These are phyloP conservation scores for Brassica balearica DNA, from an alignment of 441 rosid genomes.

Conservation along the genomic window DNA sequence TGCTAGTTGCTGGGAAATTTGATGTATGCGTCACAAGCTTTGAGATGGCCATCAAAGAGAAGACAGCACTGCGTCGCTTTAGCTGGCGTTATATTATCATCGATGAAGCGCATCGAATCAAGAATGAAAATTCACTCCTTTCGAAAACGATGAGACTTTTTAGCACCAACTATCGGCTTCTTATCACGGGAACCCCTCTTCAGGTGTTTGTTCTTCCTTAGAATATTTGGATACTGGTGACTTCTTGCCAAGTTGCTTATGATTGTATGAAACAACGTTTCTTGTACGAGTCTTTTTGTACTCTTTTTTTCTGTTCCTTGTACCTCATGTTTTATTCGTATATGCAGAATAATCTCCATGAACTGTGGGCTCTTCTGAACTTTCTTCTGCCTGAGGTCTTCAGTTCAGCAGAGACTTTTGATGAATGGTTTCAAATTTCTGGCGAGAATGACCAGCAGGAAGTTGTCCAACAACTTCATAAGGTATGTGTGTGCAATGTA, in stretches of 20 bases:
- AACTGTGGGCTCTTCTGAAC: conserved; percentile 98
- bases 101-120: conserved; percentile 98
- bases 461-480: conserved; percentile 99
- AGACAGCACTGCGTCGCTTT: conserved; percentile 86
- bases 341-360: conserved; percentile 99
- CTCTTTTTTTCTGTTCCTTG: not conserved
- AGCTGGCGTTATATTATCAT: conserved; percentile 99
- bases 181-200: conserved; percentile 98
- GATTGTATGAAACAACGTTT: conserved; percentile 12
- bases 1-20: conserved; percentile 97
- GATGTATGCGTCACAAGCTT: conserved; percentile 99
- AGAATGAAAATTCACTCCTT: conserved; percentile 97
- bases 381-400: conserved; percentile 97
- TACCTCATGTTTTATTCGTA: conserved; percentile 24
- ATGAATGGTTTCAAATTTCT: conserved; percentile 99
- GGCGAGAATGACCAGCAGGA: conserved; percentile 99
- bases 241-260: not conserved
- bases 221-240: conserved; percentile 12
- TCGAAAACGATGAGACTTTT: conserved; percentile 98
- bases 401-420: conserved; percentile 99
- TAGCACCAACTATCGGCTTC: conserved; percentile 94
- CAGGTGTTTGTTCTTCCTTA: conserved; percentile 64
- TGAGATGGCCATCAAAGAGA: conserved; percentile 99
- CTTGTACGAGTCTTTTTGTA: conserved; percentile 7
- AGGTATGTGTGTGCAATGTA: conserved; percentile 55